These are phyloP conservation scores for Aleurites moluccanus DNA, from an alignment of 441 rosid species.

Conservation along the genomic window DNA sequence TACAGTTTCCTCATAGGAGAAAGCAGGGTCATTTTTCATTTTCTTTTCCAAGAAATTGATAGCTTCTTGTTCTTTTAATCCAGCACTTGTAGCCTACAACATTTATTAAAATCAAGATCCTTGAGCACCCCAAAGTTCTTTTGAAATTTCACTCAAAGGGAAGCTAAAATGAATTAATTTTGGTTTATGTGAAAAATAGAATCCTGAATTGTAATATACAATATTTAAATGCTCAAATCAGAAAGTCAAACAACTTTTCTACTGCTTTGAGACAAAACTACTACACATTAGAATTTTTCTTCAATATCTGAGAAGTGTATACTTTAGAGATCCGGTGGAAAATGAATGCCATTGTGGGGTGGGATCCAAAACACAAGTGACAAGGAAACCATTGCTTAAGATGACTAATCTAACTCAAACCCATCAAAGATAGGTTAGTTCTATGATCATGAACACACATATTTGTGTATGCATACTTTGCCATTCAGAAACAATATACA, in stretches of 20 bases:
- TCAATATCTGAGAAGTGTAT: neutral
- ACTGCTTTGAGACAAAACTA: neutral
- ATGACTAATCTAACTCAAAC: neutral
- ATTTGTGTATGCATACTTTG: neutral
- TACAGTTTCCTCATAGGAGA: conserved; percentile 87
- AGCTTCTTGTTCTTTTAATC: conserved; percentile 97
- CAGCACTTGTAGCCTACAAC: conserved; percentile 95
- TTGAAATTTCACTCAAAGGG: neutral
- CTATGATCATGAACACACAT: neutral
- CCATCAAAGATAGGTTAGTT: neutral
- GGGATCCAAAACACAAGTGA: neutral
- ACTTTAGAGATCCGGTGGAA: too few relatives aligned
- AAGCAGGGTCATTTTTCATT: conserved; percentile 90
- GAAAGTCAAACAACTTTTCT: neutral
- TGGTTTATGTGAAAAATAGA: neutral
- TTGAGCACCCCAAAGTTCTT: neutral
- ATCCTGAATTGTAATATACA: neutral
- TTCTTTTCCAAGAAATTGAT: conserved; percentile 98
- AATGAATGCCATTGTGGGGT: neutral
- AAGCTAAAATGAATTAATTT: conserved; percentile 6
- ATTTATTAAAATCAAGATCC: neutral
- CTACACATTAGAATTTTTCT: neutral
- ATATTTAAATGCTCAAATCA: neutral
- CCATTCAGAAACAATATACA: neutral
- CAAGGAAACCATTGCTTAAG: neutral